Base-by-base conservation (phyloP, 148 eudicot species). In the Linanthus parryae region DNA sequence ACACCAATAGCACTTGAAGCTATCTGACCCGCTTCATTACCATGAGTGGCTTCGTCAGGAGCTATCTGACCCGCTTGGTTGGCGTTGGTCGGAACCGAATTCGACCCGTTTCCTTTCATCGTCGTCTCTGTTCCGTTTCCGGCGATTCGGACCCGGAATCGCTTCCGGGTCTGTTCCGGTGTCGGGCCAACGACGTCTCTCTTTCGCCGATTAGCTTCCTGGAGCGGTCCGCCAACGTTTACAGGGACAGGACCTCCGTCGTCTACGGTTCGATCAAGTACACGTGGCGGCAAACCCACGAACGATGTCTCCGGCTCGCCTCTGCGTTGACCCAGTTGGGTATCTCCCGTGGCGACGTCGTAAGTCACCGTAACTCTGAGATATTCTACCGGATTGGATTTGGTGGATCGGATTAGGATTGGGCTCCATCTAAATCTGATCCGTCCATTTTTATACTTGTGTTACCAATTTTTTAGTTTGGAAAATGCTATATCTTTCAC, bases 291-390 rank as follows among this genome's bases (percentile, higher is more conserved):
- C 57, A 73, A 52, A 73, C 78, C 11, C 66, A 58, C 43, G 33
- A 41, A 8, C 58, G 78, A 11, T 73, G 74, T 33, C 41, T 69
- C 34, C 65, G 34, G 49, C 63, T 73, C 49, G 78, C 78, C 12
- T 65, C 78, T 60, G 70, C 78, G 56, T 63, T 73, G 8, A 39
- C 64, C 22, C 74, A 61, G 52, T 26, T 73, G 46, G 78, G 78
- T 22, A 69, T 73, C 53, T 51, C 70, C 17, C 59, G 52, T 26
- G 71, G 71, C 34, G 61, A 73, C 30, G 73, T 73, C 36, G 78
- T 73, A 58, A 37, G 70, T 64, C 44, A 0, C 21, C n/a, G 7
- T 8, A 4, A 2, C 2, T 31, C 7, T 31, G 11, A 11, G 5
- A 5, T 31, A 31, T 11, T 31, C 5, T 11, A 31, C 5, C 5